Evolutionary conservation across 2,329 filamentous ascomycete species (phyloP), one percentile per base, ranked within the genome.

Genomic region (Thermothelomyces thermophilus): DNA sequence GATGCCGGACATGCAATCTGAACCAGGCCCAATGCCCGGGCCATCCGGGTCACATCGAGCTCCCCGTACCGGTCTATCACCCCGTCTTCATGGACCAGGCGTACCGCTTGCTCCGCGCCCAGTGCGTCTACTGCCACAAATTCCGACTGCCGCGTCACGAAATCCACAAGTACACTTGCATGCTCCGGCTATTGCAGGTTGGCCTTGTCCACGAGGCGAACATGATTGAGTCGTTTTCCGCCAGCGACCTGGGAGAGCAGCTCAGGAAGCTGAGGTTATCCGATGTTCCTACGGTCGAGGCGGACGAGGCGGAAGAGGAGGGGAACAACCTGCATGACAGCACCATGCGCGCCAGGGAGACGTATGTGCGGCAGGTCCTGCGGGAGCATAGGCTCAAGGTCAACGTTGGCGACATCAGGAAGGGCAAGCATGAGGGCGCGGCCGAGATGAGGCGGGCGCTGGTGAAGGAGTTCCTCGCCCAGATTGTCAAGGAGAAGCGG

Each of bases 51-150:
- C 93, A 98, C 65, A 95, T 98, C 66, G 89, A 96, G 61, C 82
- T 98, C 11, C 90, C 93, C 13, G 85, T 90, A 11, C 88, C 87
- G 41, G 87, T 96, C 46, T 98, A 97, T 66, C 91, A 98, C 68
- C 88, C 91, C n/a, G 86, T 90, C 2, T 97, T 96, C 64, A 86
- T 98, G 75, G 90, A 96, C 64, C 90, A 96, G 66, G 79, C 90
- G 46, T 80, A 94, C 56, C 84, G 87, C 39, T 75, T 98, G 40
- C 76, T 98, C 17, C 83, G 90, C 60, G 86, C 88, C 47, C 86
- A 91, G 68, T 98, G 93, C 66, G 79, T 85, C 52, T 96, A 95
- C 71, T 98, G 94, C 70, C 85, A 90, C 64, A 82, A 84, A 50
- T 83, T 98, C 58, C 88, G 86, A 64, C 77, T 96, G 65, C 76